Percentiles rank a stretch among this genome's conserved stretches.
These are phyloP conservation scores for Trichoderma gamsii DNA, from an alignment of 495 filamentous ascomycete species.

Conservation along the genomic window DNA sequence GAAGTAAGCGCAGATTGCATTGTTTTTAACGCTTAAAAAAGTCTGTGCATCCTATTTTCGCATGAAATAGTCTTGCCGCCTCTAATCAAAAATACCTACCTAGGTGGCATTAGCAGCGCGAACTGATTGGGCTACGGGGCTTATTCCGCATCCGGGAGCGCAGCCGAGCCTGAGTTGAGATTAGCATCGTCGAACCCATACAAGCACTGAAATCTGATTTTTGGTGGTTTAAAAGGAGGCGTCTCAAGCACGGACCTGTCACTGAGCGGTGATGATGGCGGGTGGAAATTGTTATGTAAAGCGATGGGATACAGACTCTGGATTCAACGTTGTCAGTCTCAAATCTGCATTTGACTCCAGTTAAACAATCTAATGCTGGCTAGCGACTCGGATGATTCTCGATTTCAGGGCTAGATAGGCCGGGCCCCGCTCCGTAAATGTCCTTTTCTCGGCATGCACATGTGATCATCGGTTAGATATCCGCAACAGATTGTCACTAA, in stretches of 20 bases:
- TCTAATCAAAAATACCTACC: background rate
- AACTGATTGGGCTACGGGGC: background rate
- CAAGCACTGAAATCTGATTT: too few species aligned
- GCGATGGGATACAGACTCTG: background rate
- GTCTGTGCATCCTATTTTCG: background rate
- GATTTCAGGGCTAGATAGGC: background rate
- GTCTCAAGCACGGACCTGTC: too few species aligned
- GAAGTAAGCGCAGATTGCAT: too few species aligned
- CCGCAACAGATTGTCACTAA: background rate
- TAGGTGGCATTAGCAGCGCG: background rate
- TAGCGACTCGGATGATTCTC: background rate
- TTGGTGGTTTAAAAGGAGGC: too few species aligned
- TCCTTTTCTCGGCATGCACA: conserved; percentile 1
- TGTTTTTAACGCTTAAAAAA: background rate
- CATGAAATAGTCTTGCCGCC: background rate
- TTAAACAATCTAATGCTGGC: background rate
- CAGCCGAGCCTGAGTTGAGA: background rate
- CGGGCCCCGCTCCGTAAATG: background rate
- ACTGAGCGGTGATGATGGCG: background rate
- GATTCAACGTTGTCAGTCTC: background rate
- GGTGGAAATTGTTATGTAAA: background rate
- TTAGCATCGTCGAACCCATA: background rate
- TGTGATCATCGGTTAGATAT: conserved; percentile 8
- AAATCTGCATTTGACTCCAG: background rate
- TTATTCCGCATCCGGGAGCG: conserved; percentile 1